Percentiles rank a stretch among this genome's conserved stretches.
Evolutionary conservation across 257 asterid species (phyloP).

Genomic region (Leptodermis oblonga): DNA sequence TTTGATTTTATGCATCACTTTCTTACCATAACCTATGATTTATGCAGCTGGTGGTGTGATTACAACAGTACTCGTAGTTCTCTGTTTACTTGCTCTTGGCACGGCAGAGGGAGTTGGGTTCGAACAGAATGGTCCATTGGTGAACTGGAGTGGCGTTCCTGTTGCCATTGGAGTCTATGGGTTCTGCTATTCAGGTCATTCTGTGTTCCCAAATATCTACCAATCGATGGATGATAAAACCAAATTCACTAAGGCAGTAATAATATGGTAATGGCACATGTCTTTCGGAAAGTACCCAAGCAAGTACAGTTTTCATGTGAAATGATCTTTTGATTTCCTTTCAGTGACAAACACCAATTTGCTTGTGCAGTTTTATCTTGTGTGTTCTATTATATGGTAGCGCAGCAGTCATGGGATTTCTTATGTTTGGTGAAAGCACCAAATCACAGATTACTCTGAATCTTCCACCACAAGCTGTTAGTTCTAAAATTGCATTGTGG

Average conservation of each 20-base stretch:
- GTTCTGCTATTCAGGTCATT: slow-evolving; percentile 76
- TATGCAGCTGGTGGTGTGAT: slow-evolving; percentile 73
- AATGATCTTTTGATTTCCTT: not conserved
- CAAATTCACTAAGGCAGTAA: slow-evolving; percentile 59
- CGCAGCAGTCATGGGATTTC: slow-evolving; percentile 63
- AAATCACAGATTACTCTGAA: slow-evolving; percentile 75
- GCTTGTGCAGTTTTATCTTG: slow-evolving; percentile 51
- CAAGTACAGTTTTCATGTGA: not conserved
- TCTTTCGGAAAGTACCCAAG: not conserved
- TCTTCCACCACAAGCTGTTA: slow-evolving; percentile 52
- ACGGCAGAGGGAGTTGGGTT: slow-evolving; percentile 47
- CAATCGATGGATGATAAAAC: slow-evolving; percentile 92
- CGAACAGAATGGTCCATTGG: slow-evolving; percentile 39
- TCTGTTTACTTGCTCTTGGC: slow-evolving; percentile 52
- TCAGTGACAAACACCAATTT: not conserved
- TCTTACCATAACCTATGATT: not conserved
- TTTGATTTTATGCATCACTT: slow-evolving; percentile 11
- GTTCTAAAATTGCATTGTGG: slow-evolving; percentile 71
- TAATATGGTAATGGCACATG: slow-evolving; percentile 38
- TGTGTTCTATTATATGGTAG: slow-evolving; percentile 66
- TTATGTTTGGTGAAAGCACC: slow-evolving; percentile 73
- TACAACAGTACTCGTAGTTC: slow-evolving; percentile 46
- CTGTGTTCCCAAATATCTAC: slow-evolving; percentile 85
- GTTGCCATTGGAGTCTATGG: slow-evolving; percentile 82
- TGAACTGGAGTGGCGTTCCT: slow-evolving; percentile 69